Conservation (phyloP, 805 yeast genomes). For the Yarrowia bubula region DNA sequence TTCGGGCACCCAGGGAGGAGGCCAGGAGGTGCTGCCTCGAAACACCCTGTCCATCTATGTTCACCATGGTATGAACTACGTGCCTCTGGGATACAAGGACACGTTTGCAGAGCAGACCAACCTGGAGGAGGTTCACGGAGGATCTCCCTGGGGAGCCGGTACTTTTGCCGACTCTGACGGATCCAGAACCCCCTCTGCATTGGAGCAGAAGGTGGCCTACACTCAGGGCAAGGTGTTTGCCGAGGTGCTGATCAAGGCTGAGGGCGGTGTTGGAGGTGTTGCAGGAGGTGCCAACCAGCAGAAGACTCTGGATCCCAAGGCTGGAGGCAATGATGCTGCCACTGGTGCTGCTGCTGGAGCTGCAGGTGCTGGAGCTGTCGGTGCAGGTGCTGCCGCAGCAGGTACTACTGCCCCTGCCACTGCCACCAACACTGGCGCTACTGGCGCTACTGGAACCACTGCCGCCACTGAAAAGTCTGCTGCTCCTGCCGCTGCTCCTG, state of each 20-base stretch:
- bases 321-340: background rate
- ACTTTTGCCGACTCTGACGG: constrained; percentile 75
- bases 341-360: background rate
- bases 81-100: constrained; percentile 75
- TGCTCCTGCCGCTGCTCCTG: background rate
- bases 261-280: constrained; percentile 27
- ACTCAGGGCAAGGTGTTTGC: constrained; percentile 68
- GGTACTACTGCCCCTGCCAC: background rate
- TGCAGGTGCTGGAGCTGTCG: background rate
- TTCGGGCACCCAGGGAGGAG: constrained; percentile 78
- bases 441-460: background rate
- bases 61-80: constrained; percentile 78
- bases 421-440: background rate
- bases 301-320: constrained; percentile 28
- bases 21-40: constrained; percentile 70
- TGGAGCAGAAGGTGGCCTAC: constrained; percentile 62
- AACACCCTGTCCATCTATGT: constrained; percentile 62
- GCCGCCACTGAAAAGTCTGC: background rate
- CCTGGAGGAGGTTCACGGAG: constrained; percentile 69
- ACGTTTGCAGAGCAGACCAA: constrained; percentile 54
- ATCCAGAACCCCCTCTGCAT: constrained; percentile 60
- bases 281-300: constrained; percentile 5
- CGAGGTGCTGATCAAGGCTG: constrained; percentile 40
- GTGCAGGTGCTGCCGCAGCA: background rate
- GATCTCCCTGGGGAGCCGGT: constrained; percentile 87